These are phyloP conservation scores for Colletotrichum salicis DNA, from an alignment of 2,329 filamentous ascomycete genomes.

Conservation along the genomic window DNA sequence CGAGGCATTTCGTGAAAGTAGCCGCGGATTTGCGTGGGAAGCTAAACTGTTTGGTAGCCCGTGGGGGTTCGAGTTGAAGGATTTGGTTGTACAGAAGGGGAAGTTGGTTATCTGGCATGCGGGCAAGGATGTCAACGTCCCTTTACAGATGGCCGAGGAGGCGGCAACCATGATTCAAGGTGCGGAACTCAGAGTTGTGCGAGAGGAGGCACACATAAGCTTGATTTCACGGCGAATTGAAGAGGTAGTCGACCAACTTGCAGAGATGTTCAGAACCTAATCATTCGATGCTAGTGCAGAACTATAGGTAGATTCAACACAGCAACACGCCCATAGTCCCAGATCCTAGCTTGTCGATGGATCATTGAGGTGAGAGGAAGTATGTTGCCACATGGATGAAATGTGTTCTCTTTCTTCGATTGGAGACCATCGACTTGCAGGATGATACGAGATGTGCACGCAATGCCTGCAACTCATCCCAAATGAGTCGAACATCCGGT, in stretches of 20 bases:
- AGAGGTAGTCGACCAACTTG: neutral
- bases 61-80: conserved; percentile 37
- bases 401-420: too few relatives aligned
- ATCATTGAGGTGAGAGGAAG: too few relatives aligned
- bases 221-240: neutral
- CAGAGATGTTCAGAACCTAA: too few relatives aligned
- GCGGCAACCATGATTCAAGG: neutral
- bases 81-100: conserved; percentile 6
- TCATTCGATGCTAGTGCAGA: too few relatives aligned
- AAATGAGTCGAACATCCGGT: too few relatives aligned
- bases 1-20: neutral
- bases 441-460: too few relatives aligned
- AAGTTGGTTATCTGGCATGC: conserved; percentile 25
- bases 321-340: too few relatives aligned
- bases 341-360: too few relatives aligned
- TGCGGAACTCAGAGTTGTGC: neutral
- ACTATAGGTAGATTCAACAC: too few relatives aligned
- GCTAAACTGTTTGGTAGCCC: conserved; percentile 30
- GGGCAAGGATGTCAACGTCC: conserved; percentile 23
- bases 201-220: neutral
- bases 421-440: too few relatives aligned
- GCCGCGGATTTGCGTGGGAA: neutral
- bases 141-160: neutral
- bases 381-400: too few relatives aligned
- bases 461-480: too few relatives aligned